Percentiles rank a stretch among this genome's conserved stretches.
Evolutionary conservation across 192 early-diverging fungal genomes (phyloP).

Genomic region (Coemansia sp.): DNA sequence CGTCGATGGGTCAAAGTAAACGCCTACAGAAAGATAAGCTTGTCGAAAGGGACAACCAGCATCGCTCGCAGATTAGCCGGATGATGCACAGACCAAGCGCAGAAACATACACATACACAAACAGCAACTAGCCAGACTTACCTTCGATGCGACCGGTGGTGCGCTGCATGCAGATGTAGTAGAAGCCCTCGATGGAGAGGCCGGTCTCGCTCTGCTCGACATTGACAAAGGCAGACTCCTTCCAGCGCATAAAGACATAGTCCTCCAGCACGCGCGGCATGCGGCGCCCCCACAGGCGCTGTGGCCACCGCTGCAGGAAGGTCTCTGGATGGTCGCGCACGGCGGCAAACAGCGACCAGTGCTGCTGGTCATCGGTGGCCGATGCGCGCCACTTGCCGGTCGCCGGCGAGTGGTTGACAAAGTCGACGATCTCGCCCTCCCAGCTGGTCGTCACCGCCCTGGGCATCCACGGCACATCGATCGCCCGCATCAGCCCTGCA

Average conservation of each 20-base stretch:
- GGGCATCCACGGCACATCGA: slow-evolving; percentile 58
- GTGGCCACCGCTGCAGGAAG: slow-evolving; percentile 41
- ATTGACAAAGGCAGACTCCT: slow-evolving; percentile 64
- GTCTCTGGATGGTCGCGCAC: slow-evolving; percentile 21
- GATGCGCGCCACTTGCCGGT: slow-evolving; percentile 62
- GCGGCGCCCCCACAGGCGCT: slow-evolving; percentile 34
- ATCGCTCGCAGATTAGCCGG: no score
- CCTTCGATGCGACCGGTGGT: slow-evolving; percentile 61
- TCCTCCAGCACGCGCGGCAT: slow-evolving; percentile 58
- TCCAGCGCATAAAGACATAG: slow-evolving; percentile 73
- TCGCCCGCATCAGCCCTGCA: slow-evolving; percentile 60
- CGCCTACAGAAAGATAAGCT: slow-evolving; percentile 27
- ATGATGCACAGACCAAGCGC: no score
- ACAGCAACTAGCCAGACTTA: background rate
- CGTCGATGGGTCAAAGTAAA: slow-evolving; percentile 41
- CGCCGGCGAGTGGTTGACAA: slow-evolving; percentile 57
- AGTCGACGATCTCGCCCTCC: slow-evolving; percentile 70
- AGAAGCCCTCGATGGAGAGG: slow-evolving; percentile 67
- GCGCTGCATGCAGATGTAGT: slow-evolving; percentile 66
- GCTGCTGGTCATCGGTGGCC: slow-evolving; percentile 21
- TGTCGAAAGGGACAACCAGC: background rate
- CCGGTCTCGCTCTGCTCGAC: slow-evolving; percentile 53
- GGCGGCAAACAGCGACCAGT: slow-evolving; percentile 44
- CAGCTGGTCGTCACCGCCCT: slow-evolving; percentile 59
- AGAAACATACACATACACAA: background rate